Conservation (phyloP, 768 basidiomycete species). For the Trametes villosa region DNA sequence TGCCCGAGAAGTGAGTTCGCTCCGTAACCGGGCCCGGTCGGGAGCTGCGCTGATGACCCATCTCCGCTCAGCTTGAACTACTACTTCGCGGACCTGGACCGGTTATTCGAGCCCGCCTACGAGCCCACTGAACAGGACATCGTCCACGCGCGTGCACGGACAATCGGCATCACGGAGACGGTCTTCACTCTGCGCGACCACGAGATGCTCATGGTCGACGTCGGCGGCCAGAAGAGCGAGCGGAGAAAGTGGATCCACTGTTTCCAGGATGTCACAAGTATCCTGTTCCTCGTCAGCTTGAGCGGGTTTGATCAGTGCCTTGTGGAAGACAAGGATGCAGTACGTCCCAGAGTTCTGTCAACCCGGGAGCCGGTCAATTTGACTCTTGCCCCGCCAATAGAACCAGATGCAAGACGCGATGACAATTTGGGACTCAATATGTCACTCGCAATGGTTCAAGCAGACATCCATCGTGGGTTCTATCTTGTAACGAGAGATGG, state of each 20-base stretch:
- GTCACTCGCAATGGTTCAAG: conserved; percentile 97
- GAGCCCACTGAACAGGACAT: conserved; percentile 86
- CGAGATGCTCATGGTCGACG: conserved; percentile 93
- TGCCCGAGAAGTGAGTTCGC: conserved; percentile 81
- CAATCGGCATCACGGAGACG: conserved; percentile 91
- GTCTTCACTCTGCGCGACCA: conserved; percentile 78
- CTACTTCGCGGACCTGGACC: conserved; percentile 80
- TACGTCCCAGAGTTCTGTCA: conserved; percentile 43
- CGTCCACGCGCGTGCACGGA: conserved; percentile 81
- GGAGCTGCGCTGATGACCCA: conserved; percentile 6
- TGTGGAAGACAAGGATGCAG: conserved; percentile 90
- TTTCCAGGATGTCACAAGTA: conserved; percentile 93
- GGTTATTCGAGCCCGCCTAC: conserved; percentile 76
- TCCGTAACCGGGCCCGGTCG: conserved; percentile 10
- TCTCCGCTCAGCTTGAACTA: conserved; percentile 57
- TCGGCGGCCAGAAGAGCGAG: conserved; percentile 92
- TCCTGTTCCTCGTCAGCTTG: conserved; percentile 88
- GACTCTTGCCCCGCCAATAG: conserved; percentile 40
- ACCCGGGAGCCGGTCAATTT: not conserved
- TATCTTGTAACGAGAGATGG: too few species aligned
- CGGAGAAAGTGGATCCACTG: conserved; percentile 94
- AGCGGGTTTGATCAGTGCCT: conserved; percentile 95
- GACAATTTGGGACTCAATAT: conserved; percentile 99
- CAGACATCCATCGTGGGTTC: conserved; percentile 83
- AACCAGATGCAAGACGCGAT: conserved; percentile 99